These are phyloP conservation scores for Phytophthora rubi DNA, from an alignment of 352 stramenopile species.

Conservation along the genomic window DNA sequence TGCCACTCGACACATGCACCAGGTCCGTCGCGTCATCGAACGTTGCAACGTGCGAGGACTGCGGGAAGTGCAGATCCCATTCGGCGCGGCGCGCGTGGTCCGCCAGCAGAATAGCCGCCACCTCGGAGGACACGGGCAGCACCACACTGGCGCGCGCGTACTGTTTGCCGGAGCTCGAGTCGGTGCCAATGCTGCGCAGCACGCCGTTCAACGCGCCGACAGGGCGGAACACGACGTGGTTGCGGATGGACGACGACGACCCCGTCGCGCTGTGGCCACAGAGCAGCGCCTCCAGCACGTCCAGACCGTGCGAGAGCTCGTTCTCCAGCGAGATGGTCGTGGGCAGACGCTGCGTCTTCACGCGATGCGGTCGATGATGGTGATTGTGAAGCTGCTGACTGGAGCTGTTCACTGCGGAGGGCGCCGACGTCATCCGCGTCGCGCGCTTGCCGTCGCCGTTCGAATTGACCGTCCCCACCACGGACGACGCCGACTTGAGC, in stretches of 20 bases:
- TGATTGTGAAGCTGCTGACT: not conserved
- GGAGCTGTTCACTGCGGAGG: conserved; percentile 17
- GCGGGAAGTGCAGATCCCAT: conserved; percentile 81
- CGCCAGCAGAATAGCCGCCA: conserved; percentile 64
- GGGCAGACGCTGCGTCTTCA: conserved; percentile 63
- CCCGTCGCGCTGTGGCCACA: conserved; percentile 31
- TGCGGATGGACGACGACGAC: conserved; percentile 28
- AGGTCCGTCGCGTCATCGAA: conserved; percentile 83
- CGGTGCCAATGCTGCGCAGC: conserved; percentile 61
- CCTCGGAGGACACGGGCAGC: conserved; percentile 67
- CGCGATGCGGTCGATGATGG: conserved; percentile 26
- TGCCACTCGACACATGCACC: conserved; percentile 66
- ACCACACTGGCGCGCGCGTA: conserved; percentile 74
- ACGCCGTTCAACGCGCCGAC: conserved; percentile 62
- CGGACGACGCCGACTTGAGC: conserved; percentile 30
- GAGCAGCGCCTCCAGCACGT: conserved; percentile 70
- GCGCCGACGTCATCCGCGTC: conserved; percentile 34
- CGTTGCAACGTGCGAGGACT: conserved; percentile 63
- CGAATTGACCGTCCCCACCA: not conserved
- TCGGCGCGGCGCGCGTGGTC: conserved; percentile 76
- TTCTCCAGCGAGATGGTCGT: conserved; percentile 85
- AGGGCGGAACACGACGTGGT: conserved; percentile 62
- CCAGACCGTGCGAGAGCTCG: conserved; percentile 65
- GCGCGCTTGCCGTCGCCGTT: conserved; percentile 29
- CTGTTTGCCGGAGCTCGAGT: conserved; percentile 41